Evolutionary conservation across 2,329 filamentous ascomycete genomes (phyloP), one percentile per base, ranked within the genome.

Genomic region (Laburnicola sp.): DNA sequence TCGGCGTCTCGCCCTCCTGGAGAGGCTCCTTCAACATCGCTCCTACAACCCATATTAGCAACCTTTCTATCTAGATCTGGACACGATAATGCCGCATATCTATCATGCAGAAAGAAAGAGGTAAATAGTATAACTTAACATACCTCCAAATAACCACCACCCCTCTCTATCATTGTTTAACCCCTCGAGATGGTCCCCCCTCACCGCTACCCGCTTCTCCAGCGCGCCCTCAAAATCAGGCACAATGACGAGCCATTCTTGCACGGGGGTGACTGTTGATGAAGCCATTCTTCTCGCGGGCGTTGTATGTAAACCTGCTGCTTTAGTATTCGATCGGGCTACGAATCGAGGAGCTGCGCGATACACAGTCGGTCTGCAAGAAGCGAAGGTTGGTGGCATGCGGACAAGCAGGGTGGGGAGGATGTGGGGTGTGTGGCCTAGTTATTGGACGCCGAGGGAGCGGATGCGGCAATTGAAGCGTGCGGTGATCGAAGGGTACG

Each of bases 1-100:
- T 84, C 37, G 84, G 81, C 21, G 80, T 82, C 23, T 86, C 80
- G 51, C 81, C 82, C 45, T 87, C 82, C 4, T 82, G 77, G 30
- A 88, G 56, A 2, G 65, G 69, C 25, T 68, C 65, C 21, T 69
- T 62, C 28, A 72, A 66, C 66, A 71, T 70, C 7, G 69, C 68
- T 10, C 68, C 69, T 72, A n/a, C 16, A 30, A 23, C 7, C 7
- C 30, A 31, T 31, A 43, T 39, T 21, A 37, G 31, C 31, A 43
- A 9, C 16, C 26, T 37, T 4, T 22, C 11, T 10, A 6, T 21
- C 6, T 26, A 40, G 8, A 10, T 41, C 6, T 30, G 11, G 11
- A 30, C 11, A 26, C 10, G 26, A 5, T 16, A 16, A 16, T 16
- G 16, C 16, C 16, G 16, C 16, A 16, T 16, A 16, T 16, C 16